Conservation (phyloP, 495 filamentous ascomycete species). For the Penicillium waksmanii region DNA sequence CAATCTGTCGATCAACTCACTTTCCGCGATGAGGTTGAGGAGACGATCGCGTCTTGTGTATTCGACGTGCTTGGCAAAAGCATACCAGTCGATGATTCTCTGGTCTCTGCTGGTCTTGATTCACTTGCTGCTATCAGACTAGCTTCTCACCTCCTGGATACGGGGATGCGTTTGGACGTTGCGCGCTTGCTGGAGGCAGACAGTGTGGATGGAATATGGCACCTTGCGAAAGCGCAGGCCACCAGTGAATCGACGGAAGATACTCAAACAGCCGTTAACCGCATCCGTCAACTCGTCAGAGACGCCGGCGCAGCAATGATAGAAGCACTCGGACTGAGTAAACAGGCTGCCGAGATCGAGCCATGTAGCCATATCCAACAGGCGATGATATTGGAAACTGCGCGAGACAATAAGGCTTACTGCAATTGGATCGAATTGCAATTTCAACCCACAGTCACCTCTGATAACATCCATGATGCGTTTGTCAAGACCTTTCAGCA, state of each 20-base stretch:
- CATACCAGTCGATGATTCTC: conserved; percentile 40
- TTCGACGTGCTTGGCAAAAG: conserved; percentile 46
- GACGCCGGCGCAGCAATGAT: conserved; percentile 30
- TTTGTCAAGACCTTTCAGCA: conserved; percentile 51
- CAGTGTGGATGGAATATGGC: conserved; percentile 41
- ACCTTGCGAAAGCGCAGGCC: conserved; percentile 28
- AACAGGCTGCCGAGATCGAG: conserved; percentile 55
- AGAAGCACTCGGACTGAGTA: conserved; percentile 20
- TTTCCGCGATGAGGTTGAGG: conserved; percentile 41
- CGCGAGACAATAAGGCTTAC: conserved; percentile 58
- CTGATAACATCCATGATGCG: conserved; percentile 41
- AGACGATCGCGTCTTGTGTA: conserved; percentile 52
- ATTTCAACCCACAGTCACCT: conserved; percentile 37
- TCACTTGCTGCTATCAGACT: conserved; percentile 73
- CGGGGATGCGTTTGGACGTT: conserved; percentile 55
- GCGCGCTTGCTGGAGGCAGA: conserved; percentile 59
- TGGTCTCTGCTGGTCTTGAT: conserved; percentile 67
- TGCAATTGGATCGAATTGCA: conserved; percentile 74
- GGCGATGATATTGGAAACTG: conserved; percentile 77
- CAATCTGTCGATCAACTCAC: conserved; percentile 32
- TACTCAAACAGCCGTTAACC: conserved; percentile 20
- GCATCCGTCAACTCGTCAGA: conserved; percentile 24
- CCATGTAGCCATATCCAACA: conserved; percentile 71
- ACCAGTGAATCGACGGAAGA: conserved; percentile 14
- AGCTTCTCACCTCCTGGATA: conserved; percentile 57